These are phyloP conservation scores for Schizopora paradoxa DNA, from an alignment of 1,284 basidiomycete genomes.

Conservation along the genomic window DNA sequence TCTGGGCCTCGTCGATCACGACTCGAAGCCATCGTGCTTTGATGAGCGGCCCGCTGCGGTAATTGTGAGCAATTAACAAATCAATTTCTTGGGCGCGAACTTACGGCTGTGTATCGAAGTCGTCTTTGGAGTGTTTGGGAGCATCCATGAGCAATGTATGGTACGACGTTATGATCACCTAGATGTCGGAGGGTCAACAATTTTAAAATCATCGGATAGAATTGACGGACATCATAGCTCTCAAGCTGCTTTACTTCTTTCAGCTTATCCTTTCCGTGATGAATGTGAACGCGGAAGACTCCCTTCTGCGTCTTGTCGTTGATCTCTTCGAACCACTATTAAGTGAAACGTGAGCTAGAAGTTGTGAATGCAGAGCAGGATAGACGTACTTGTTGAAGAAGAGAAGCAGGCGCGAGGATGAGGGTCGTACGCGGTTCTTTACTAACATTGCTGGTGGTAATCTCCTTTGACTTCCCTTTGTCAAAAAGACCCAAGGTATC, in stretches of 20 bases:
- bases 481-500: too few species aligned
- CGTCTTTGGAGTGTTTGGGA: conserved; percentile 41
- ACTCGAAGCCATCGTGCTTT: conserved; percentile 54
- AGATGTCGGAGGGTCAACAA: conserved; percentile 10
- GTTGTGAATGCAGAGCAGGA: background rate
- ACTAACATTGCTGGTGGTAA: too few species aligned
- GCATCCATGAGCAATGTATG: conserved; percentile 59
- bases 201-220: conserved; percentile 3
- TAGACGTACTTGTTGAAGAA: conserved; percentile 50
- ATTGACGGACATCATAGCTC: conserved; percentile 46
- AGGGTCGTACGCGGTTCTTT: conserved; percentile 43
- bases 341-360: background rate
- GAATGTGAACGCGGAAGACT: conserved; percentile 58
- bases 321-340: conserved; percentile 67
- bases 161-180: conserved; percentile 66
- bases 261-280: conserved; percentile 63
- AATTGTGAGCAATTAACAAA: conserved; percentile 4
- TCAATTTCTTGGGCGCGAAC: too few species aligned
- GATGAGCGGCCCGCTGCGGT: conserved; percentile 47
- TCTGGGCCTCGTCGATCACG: conserved; percentile 66
- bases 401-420: conserved; percentile 64
- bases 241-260: conserved; percentile 40
- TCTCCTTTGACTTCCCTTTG: too few species aligned
- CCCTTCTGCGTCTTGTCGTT: conserved; percentile 51
- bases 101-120: conserved; percentile 29